phyloP scores from a whole-genome alignment of 257 asterid species.

The Leonotis leonurus region DNA sequence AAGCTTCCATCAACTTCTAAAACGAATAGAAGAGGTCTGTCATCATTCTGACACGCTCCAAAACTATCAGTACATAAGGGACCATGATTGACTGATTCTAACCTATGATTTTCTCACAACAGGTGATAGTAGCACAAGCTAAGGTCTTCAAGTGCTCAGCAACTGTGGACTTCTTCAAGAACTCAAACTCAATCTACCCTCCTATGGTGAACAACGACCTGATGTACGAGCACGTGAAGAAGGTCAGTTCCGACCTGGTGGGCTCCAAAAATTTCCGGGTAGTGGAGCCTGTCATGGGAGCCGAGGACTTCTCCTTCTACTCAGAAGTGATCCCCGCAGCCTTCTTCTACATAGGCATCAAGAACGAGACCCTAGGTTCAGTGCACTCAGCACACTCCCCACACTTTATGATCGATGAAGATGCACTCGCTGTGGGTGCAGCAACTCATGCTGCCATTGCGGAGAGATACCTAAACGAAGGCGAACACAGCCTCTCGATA shows the following conservation, averaged over 20 bases:
- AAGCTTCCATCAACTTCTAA: slow-evolving; percentile 51
- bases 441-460: slow-evolving; percentile 91
- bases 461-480: slow-evolving; percentile 61
- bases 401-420: slow-evolving; percentile 76
- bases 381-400: slow-evolving; percentile 69
- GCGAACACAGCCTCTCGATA: not conserved
- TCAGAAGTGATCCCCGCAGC: slow-evolving; percentile 73
- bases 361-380: slow-evolving; percentile 62
- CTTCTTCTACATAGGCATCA: slow-evolving; percentile 74
- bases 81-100: not conserved
- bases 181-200: slow-evolving; percentile 58
- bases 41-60: not conserved
- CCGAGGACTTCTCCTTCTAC: slow-evolving; percentile 90
- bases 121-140: slow-evolving; percentile 72
- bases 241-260: slow-evolving; percentile 34
- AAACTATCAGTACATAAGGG: not conserved
- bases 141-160: slow-evolving; percentile 72
- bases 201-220: slow-evolving; percentile 64
- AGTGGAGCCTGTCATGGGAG: slow-evolving; percentile 78
- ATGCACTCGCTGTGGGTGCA: slow-evolving; percentile 73
- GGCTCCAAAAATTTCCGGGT: slow-evolving; percentile 45
- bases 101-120: slow-evolving; percentile 12
- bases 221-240: slow-evolving; percentile 55
- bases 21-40: slow-evolving; percentile 75
- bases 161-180: slow-evolving; percentile 69